phyloP scores from a whole-genome alignment of 2,329 filamentous ascomycete genomes.

The Exophiala bonariae region DNA sequence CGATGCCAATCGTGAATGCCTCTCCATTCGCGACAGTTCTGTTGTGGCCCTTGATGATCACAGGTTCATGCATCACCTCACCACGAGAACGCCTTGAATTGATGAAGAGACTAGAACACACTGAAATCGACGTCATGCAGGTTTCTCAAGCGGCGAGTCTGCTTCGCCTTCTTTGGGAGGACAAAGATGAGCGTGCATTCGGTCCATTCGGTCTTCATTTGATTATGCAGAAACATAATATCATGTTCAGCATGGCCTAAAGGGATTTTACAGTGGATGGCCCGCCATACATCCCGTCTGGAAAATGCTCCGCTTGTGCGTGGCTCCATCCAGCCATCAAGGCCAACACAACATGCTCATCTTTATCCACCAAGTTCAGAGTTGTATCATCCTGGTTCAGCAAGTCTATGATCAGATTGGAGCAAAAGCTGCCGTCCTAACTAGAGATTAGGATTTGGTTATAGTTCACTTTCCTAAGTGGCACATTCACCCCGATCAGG shows the following conservation, averaged over 20 bases:
- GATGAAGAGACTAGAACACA: not conserved
- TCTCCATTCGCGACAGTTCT: constrained; percentile 14
- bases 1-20: not conserved
- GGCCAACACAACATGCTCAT: too few species aligned
- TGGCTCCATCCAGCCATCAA: too few species aligned
- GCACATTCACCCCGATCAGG: too few species aligned
- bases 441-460: too few species aligned
- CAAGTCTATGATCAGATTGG: too few species aligned
- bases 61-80: constrained; percentile 21
- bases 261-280: too few species aligned
- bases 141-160: constrained; percentile 12
- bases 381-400: too few species aligned
- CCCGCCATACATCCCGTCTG: too few species aligned
- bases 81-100: constrained; percentile 10
- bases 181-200: constrained; percentile 14
- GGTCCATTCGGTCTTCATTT: constrained; percentile 23
- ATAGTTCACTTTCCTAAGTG: too few species aligned
- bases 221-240: constrained; percentile 18
- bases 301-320: too few species aligned
- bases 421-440: too few species aligned
- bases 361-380: too few species aligned
- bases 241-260: constrained; percentile 22
- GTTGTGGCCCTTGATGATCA: constrained; percentile 24
- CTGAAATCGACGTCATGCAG: not conserved
- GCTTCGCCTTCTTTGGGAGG: constrained; percentile 19